phyloP scores from a whole-genome alignment of 306 rosid species.

The Fragaria iinumae region DNA sequence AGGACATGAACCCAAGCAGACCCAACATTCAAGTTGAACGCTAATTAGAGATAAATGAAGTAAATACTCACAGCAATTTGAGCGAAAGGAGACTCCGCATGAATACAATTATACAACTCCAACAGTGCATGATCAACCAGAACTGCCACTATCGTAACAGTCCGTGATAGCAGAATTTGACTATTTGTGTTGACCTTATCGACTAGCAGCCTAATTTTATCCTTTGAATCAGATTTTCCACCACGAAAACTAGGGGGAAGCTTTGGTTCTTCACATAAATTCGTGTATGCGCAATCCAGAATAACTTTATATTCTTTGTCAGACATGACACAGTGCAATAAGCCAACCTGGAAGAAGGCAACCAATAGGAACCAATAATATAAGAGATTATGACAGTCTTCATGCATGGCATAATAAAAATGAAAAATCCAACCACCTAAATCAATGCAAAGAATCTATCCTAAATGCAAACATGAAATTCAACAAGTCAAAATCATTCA shows the following conservation, averaged over 20 bases:
- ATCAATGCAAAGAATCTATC: not conserved
- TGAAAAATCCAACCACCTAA: conserved; percentile 9
- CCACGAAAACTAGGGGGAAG: conserved; percentile 97
- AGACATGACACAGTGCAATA: conserved; percentile 77
- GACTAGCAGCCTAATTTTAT: conserved; percentile 69
- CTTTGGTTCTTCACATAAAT: conserved; percentile 71
- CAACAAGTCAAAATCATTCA: not conserved
- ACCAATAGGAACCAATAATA: conserved; percentile 20
- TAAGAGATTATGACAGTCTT: not conserved
- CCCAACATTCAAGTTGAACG: not conserved
- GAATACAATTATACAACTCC: conserved; percentile 76
- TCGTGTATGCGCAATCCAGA: conserved; percentile 79
- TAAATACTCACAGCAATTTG: conserved; percentile 78
- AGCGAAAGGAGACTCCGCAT: conserved; percentile 78
- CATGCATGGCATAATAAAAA: conserved; percentile 1
- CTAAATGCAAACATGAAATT: not conserved
- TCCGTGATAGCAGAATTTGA: conserved; percentile 71
- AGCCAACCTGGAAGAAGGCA: conserved; percentile 66
- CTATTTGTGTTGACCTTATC: conserved; percentile 90
- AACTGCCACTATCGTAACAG: conserved; percentile 76
- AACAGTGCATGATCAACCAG: conserved; percentile 69
- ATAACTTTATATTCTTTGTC: conserved; percentile 92
- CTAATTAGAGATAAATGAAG: not conserved
- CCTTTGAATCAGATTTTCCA: conserved; percentile 65
- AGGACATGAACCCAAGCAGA: not conserved